Evolutionary conservation across 2,329 filamentous ascomycete species (phyloP), one percentile per base, ranked within the genome.

Genomic region (Paraphoma sp.): DNA sequence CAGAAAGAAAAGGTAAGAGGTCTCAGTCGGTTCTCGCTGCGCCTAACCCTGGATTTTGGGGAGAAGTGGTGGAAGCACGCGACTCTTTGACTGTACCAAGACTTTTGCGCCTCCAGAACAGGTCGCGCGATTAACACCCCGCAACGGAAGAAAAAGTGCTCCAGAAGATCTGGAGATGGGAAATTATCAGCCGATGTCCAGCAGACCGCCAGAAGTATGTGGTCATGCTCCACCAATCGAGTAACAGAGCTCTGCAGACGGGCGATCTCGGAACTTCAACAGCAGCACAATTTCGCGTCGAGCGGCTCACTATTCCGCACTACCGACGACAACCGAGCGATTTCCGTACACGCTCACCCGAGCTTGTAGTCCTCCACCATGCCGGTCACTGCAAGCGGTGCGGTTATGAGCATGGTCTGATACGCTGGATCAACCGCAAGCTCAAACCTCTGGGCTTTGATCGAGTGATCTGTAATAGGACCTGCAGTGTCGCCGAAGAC

Each of bases 291-390:
- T 53, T 40, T 64, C 59, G 62, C 57, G 57, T 50, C 51, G 45
- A 62, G 48, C 53, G 33, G 40, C 42, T 45, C 30, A 53, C n/a
- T 18, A 42, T 54, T 51, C 60, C 56, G 54, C 54, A 46, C 23
- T 63, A 49, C 70, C 69, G 69, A 66, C 54, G 53, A 57, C 51
- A 71, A 54, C 62, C 68, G 64, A 67, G 48, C 53, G 45, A 45
- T 41, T 36, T 53, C 41, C 48, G 46, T 31, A 29, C 36, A 10
- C 28, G 36, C 46, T 56, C 44, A 50, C 41, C 45, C 41, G 42
- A 56, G 40, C 16, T 49, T 51, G 29, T 52, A 46, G 31, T 52
- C 36, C 33, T 31, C 16, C 41, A 54, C 38, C 36, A 41, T 53
- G 44, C 16, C 51, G 14, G 8, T 49, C 41, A n/a, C 40, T 45